phyloP scores from a whole-genome alignment of 164 flowering plant species.

The Dillenia turbinata region DNA sequence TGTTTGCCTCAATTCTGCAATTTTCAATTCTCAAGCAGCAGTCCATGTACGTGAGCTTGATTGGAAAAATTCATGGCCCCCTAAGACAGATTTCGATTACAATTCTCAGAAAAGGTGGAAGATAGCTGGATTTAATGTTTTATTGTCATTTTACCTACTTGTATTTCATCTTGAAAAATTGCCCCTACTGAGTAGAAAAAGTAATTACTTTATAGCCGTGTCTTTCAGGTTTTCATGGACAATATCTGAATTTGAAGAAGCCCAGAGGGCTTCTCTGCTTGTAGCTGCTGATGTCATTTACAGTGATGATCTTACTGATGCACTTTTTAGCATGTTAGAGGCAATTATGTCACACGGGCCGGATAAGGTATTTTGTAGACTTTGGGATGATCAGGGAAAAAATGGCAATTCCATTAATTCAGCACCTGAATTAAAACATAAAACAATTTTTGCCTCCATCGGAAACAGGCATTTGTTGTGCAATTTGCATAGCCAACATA shows the following conservation, averaged over 20 bases:
- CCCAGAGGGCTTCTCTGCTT: conserved; percentile 60
- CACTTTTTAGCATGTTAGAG: conserved; percentile 52
- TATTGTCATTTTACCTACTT: neutral
- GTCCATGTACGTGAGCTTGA: conserved; percentile 81
- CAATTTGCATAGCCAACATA: too few relatives aligned
- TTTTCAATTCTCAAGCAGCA: conserved; percentile 30
- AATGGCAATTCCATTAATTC: too few relatives aligned
- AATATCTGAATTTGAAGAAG: conserved; percentile 54
- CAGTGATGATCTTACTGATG: conserved; percentile 77
- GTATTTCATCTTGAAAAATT: neutral
- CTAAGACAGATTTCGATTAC: conserved; percentile 16
- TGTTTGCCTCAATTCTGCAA: conserved; percentile 49
- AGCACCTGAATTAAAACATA: too few relatives aligned
- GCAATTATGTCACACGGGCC: conserved; percentile 56
- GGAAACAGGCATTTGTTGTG: too few relatives aligned
- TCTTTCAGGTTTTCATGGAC: conserved; percentile 47
- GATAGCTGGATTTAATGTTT: conserved; percentile 1
- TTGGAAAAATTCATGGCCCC: conserved; percentile 80
- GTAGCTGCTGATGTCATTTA: conserved; percentile 96
- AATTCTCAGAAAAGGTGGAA: conserved; percentile 32
- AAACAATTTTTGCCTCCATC: too few relatives aligned
- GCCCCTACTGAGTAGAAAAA: too few relatives aligned
- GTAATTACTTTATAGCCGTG: neutral
- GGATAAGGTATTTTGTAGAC: conserved; percentile 46
- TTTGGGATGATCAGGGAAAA: neutral